Percentiles rank a stretch among this genome's conserved stretches.
Conservation (phyloP, 768 basidiomycete genomes). For the Trichaptum fuscoviolaceum region DNA sequence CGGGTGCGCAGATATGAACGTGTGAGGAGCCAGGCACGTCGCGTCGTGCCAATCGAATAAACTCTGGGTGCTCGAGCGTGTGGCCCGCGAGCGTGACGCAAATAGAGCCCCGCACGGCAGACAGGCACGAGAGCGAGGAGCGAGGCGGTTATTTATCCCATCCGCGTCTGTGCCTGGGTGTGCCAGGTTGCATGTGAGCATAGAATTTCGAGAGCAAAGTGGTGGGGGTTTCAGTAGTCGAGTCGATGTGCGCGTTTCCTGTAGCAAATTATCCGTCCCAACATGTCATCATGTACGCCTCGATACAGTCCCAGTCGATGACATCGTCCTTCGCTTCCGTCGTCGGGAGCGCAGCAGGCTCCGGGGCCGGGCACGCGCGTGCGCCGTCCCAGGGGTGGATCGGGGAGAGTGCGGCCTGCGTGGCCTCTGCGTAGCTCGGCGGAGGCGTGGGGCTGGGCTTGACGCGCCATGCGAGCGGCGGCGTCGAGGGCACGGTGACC, state of each 20-base stretch:
- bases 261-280: constrained; percentile 4
- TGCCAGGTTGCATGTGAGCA: not conserved
- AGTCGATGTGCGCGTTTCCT: too few relatives aligned
- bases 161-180: not conserved
- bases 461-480: not conserved
- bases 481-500: not conserved
- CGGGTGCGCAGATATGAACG: not conserved
- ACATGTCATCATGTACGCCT: not conserved
- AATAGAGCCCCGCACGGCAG: not conserved
- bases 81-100: not conserved
- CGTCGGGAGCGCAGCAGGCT: not conserved
- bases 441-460: not conserved
- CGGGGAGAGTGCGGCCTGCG: not conserved
- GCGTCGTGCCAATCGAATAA: not conserved
- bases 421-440: not conserved
- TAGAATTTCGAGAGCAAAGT: too few relatives aligned
- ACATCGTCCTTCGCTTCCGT: not conserved
- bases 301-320: constrained; percentile 3
- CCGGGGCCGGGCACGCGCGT: not conserved
- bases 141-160: too few relatives aligned
- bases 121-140: not conserved
- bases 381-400: not conserved
- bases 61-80: not conserved
- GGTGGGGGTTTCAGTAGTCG: too few relatives aligned
- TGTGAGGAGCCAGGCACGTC: not conserved